Conservation (phyloP, 139 green algal genomes). For the Eudorina sp. region DNA sequence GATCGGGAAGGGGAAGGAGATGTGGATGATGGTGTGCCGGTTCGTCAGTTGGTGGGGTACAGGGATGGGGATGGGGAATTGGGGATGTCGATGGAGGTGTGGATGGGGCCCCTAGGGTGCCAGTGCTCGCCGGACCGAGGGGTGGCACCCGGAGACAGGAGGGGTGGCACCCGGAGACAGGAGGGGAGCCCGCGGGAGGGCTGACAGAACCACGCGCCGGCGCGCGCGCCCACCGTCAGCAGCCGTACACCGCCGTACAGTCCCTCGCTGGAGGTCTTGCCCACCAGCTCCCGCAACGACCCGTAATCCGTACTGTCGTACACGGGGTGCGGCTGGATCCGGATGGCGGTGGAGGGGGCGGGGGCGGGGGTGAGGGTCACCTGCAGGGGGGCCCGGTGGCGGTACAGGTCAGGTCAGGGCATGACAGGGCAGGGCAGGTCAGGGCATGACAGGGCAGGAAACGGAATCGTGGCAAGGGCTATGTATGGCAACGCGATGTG, state of each 20-base stretch:
- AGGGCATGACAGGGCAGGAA: background rate
- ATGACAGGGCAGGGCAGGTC: background rate
- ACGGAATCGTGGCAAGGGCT: background rate
- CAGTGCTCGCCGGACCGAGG: no score
- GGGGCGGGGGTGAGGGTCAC: slow-evolving; percentile 63
- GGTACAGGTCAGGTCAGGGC: background rate
- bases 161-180: no score
- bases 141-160: no score
- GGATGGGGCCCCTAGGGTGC: no score
- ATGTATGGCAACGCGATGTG: background rate
- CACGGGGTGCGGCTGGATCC: slow-evolving; percentile 76
- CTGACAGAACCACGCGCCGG: no score
- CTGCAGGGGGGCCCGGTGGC: slow-evolving; percentile 36
- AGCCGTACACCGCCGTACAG: slow-evolving; percentile 90
- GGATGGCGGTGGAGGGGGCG: slow-evolving; percentile 37
- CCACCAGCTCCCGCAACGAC: slow-evolving; percentile 62
- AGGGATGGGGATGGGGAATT: no score
- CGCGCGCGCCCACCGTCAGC: slow-evolving; percentile 65
- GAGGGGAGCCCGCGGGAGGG: no score
- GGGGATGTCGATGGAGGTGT: no score
- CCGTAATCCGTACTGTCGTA: slow-evolving; percentile 73
- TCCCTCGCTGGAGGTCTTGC: slow-evolving; percentile 60
- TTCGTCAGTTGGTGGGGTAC: no score
- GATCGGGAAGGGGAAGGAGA: no score
- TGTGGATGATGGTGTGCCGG: no score